phyloP scores from a whole-genome alignment of 163 green algal genomes.

The Chloromonas sp. region DNA sequence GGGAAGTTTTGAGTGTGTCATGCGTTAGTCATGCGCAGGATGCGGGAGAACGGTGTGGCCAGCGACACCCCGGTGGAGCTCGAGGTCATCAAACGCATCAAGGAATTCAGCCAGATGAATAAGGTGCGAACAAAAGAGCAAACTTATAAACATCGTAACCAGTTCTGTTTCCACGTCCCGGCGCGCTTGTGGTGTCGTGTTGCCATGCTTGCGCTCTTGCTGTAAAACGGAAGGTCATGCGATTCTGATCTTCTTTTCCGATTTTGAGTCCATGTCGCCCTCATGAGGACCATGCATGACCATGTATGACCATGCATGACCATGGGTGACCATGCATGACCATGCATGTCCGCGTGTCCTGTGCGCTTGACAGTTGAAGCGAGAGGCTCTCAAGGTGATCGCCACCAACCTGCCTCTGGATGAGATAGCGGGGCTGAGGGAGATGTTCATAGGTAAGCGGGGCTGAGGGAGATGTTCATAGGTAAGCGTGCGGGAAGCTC shows the following conservation, averaged over 20 bases:
- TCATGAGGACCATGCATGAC: too few species aligned
- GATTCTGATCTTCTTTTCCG: too few species aligned
- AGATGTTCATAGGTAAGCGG: slow-evolving; percentile 92
- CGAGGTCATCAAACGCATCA: slow-evolving; percentile 82
- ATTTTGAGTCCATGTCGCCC: too few species aligned
- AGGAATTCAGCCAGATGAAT: slow-evolving; percentile 88
- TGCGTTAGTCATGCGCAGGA: slow-evolving; percentile 31
- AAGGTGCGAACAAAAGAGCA: slow-evolving; percentile 59
- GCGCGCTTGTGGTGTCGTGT: slow-evolving; percentile 77
- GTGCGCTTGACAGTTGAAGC: slow-evolving; percentile 70
- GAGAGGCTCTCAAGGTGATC: slow-evolving; percentile 87
- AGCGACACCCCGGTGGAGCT: slow-evolving; percentile 73
- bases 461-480: slow-evolving; percentile 88
- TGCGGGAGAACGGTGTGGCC: slow-evolving; percentile 64
- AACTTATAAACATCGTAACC: slow-evolving; percentile 44
- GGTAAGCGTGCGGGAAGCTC: slow-evolving; percentile 59
- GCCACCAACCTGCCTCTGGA: slow-evolving; percentile 71
- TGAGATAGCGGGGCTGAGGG: slow-evolving; percentile 85
- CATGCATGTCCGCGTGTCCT: too few species aligned
- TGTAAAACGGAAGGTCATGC: too few species aligned
- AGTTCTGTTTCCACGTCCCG: slow-evolving; percentile 80
- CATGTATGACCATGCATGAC: too few species aligned
- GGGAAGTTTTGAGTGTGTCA: neutral
- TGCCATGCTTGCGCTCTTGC: slow-evolving; percentile 15
- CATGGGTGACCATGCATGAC: too few species aligned